Base-by-base conservation (phyloP, 108 stramenopile genomes). In the Fragilariopsis cylindrus region DNA sequence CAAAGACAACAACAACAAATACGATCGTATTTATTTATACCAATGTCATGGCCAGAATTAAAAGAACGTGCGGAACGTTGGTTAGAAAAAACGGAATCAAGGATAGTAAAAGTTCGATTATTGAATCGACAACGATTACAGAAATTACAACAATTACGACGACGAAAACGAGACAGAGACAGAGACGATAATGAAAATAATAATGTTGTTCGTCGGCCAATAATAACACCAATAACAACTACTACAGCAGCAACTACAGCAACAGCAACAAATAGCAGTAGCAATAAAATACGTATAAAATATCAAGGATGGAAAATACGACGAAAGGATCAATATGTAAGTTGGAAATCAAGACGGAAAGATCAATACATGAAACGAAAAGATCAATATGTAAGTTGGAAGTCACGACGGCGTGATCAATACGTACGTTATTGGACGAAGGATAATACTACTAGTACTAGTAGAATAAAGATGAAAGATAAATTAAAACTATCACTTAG, bases 1-100 rank as follows among this genome's bases (percentile, higher is more conserved):
- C 0, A n/a, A n/a, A n/a, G n/a, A n/a, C n/a, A 1, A 11, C 11
- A 8, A n/a, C n/a, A n/a, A 40, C 76, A 77, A 66, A 40, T 44
- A 13, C 72, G 81, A 13, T 57, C 52, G 1, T 83, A 83, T 57
- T 57, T 71, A 45, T 83, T 52, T 65, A 9, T 83, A 40, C 82
- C 82, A 8, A 42, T 70, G 9, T 76, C 82, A 3, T 83, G 63
- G 74, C 45, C 30, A 4, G 82, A 83, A 62, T 68, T 72, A 30
- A 75, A 39, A 43, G 81, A 81, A 52, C 65, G 81, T 16, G 52
- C 56, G 8, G 18, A 76, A 55, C 71, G 81, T 41, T 76, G 81
- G 75, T 8, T 81, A 21, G 71, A 73, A 39, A 56, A 19, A 60
- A 58, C 71, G n/a, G 81, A 81, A 6, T 58, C 56, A 1, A 70